These are phyloP conservation scores for Onygenales sp. DNA, from an alignment of 2,329 filamentous ascomycete species.

Conservation along the genomic window DNA sequence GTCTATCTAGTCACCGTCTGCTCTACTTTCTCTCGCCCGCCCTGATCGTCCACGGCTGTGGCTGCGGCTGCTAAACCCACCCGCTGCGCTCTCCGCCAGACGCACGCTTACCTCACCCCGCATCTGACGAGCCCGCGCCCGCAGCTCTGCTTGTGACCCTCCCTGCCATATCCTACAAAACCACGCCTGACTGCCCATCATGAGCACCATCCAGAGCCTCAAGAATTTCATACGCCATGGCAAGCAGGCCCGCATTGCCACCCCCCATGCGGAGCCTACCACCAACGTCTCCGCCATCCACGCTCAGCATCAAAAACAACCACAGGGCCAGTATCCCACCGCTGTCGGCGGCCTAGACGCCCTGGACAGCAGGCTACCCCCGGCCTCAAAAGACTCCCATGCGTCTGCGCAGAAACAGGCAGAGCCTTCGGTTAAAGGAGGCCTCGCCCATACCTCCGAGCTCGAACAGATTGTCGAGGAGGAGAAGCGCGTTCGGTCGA, in stretches of 20 bases:
- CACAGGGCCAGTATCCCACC: conserved; percentile 37
- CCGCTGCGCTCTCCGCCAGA: too few relatives aligned
- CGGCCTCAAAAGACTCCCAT: conserved; percentile 53
- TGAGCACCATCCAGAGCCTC: conserved; percentile 80
- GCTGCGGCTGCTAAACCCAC: too few relatives aligned
- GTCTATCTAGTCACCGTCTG: too few relatives aligned
- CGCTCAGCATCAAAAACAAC: conserved; percentile 51
- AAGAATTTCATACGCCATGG: conserved; percentile 98
- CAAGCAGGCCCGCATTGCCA: conserved; percentile 74
- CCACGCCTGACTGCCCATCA: conserved; percentile 19
- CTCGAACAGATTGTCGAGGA: conserved; percentile 82
- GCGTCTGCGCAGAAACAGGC: conserved; percentile 45
- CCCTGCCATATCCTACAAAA: not conserved
- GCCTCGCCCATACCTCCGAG: conserved; percentile 46
- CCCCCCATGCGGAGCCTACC: conserved; percentile 52
- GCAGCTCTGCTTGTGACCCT: not conserved
- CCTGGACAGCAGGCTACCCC: conserved; percentile 46
- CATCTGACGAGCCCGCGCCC: too few relatives aligned
- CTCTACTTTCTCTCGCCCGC: too few relatives aligned
- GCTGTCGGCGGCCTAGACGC: conserved; percentile 53
- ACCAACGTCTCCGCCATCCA: conserved; percentile 56
- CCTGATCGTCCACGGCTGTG: too few relatives aligned
- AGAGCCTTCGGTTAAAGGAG: conserved; percentile 42
- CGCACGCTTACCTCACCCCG: too few relatives aligned
- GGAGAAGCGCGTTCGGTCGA: conserved; percentile 75